Evolutionary conservation across 371 early-diverging fungal species (phyloP).

Genomic region (Cokeromyces recurvatus): DNA sequence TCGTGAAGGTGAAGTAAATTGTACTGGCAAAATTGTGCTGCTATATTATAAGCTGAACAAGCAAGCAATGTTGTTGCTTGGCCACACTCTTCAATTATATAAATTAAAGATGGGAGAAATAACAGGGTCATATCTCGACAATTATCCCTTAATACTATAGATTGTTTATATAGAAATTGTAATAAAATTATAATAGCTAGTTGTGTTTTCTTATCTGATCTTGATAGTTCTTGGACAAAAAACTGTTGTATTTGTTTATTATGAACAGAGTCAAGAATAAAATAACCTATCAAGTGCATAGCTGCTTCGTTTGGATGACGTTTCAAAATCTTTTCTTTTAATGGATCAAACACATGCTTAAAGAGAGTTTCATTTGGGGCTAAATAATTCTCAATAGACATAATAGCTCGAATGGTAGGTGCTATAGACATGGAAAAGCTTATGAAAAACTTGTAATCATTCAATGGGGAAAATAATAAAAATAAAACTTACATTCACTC

Average conservation of each 20-base stretch:
- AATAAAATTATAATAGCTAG: constrained; percentile 9
- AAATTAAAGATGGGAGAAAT: no score
- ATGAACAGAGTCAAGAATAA: constrained; percentile 6
- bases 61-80: no score
- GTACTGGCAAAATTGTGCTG: no score
- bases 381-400: constrained; percentile 15
- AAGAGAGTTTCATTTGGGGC: not conserved
- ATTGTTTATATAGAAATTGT: constrained; percentile 2
- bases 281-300: constrained; percentile 11
- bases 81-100: not conserved
- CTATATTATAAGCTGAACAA: no score
- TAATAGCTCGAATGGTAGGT: constrained; percentile 9
- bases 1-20: no score
- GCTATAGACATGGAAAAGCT: constrained; percentile 1
- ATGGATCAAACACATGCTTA: constrained; percentile 7
- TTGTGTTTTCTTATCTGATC: constrained; percentile 2
- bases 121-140: not conserved
- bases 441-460: no score
- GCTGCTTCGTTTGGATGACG: not conserved
- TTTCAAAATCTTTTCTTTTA: constrained; percentile 10
- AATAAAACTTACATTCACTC: no score
- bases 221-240: not conserved
- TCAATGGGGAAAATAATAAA: no score
- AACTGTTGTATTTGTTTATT: not conserved
- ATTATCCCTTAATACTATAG: not conserved